phyloP scores from a whole-genome alignment of 163 green algal genomes.

The Trebouxia gelatinosa region DNA sequence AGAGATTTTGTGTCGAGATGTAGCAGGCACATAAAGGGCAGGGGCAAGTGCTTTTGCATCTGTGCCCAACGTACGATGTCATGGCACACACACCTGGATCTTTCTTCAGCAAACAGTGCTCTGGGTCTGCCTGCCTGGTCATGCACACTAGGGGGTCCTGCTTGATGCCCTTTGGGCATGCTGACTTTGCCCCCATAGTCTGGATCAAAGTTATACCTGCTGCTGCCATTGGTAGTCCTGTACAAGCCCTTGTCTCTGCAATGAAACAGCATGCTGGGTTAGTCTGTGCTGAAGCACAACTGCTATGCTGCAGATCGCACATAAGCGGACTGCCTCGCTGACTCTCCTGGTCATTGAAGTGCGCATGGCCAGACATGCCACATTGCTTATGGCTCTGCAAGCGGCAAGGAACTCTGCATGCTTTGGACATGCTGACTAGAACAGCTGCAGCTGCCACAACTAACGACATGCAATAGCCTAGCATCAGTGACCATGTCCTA shows the following conservation, averaged over 20 bases:
- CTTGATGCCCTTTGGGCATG: conserved; percentile 15
- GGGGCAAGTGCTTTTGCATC: background rate
- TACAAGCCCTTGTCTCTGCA: conserved; percentile 36
- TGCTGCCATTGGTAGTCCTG: conserved; percentile 36
- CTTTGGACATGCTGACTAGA: no score
- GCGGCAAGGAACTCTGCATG: no score
- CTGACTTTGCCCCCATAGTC: conserved; percentile 39
- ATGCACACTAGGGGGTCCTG: background rate
- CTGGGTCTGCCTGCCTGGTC: conserved; percentile 1
- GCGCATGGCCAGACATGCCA: no score
- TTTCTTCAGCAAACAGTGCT: conserved; percentile 16
- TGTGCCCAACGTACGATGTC: background rate
- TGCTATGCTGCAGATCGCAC: no score
- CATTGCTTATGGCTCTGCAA: no score
- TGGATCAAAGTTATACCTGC: conserved; percentile 35
- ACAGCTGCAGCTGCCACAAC: no score
- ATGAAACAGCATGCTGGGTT: background rate
- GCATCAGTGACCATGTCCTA: no score
- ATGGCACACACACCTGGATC: background rate
- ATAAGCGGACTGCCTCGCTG: no score
- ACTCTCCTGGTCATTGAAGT: no score
- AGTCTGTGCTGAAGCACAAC: conserved; percentile 5
- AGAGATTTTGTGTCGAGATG: no score
- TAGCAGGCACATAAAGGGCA: background rate
- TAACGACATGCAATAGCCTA: no score